Conservation (phyloP, 2,329 filamentous ascomycete species). For the Pseudogymnoascus sp. region DNA sequence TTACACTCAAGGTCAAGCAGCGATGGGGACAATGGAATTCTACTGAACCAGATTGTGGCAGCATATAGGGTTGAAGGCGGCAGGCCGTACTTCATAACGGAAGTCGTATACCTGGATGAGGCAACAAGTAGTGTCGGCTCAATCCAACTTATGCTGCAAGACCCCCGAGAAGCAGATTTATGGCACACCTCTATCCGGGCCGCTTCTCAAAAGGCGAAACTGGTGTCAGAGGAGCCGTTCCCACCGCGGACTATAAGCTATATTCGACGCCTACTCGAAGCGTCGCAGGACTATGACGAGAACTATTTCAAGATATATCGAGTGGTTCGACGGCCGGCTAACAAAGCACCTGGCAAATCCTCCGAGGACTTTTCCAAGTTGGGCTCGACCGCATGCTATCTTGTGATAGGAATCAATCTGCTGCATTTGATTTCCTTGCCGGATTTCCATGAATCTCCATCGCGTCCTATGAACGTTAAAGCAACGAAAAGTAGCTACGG, state of each 20-base stretch:
- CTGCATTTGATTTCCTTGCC: conserved; percentile 59
- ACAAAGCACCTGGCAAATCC: conserved; percentile 43
- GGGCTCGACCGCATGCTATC: conserved; percentile 55
- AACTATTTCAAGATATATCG: conserved; percentile 59
- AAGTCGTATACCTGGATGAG: conserved; percentile 60
- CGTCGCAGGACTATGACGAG: conserved; percentile 60
- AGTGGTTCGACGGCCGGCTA: conserved; percentile 53
- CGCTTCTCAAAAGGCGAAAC: conserved; percentile 47
- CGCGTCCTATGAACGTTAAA: conserved; percentile 33
- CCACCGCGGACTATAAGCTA: conserved; percentile 53
- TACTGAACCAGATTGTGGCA: conserved; percentile 57
- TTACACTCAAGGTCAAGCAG: conserved; percentile 38
- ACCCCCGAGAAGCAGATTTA: conserved; percentile 53
- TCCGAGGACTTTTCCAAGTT: conserved; percentile 59
- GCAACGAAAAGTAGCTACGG: conserved; percentile 45
- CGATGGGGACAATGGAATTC: conserved; percentile 45
- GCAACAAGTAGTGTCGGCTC: conserved; percentile 50
- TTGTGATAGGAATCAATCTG: conserved; percentile 61
- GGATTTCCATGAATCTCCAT: conserved; percentile 45
- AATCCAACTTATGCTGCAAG: conserved; percentile 55
- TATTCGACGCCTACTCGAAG: conserved; percentile 52
- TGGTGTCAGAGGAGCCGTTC: conserved; percentile 43
- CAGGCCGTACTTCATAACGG: conserved; percentile 55
- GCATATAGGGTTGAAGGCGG: conserved; percentile 60
- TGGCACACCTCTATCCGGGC: conserved; percentile 56